phyloP scores from a whole-genome alignment of 768 basidiomycete species.

The Mycena amicta region DNA sequence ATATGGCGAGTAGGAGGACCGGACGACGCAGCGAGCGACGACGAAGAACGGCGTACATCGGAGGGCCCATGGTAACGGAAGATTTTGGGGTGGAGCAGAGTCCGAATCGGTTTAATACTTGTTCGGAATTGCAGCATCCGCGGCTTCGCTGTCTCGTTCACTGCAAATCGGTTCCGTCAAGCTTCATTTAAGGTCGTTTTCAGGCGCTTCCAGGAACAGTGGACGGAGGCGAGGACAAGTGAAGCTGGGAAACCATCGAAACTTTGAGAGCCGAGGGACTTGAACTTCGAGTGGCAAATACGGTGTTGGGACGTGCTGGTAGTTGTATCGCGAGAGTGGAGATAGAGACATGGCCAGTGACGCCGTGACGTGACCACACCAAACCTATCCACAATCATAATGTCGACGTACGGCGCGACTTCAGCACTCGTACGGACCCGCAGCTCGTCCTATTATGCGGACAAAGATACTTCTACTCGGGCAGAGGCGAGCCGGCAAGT shows the following conservation, averaged over 20 bases:
- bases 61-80: conserved; percentile 6
- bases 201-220: no score
- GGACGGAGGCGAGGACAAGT: no score
- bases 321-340: neutral
- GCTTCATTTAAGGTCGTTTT: neutral
- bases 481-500: conserved; percentile 85
- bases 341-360: neutral
- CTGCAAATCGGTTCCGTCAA: neutral
- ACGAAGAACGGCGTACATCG: conserved; percentile 8
- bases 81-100: neutral
- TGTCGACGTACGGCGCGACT: neutral
- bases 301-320: neutral
- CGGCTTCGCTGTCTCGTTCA: neutral
- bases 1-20: conserved; percentile 1
- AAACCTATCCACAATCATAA: neutral
- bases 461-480: conserved; percentile 77
- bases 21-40: conserved; percentile 25
- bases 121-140: neutral
- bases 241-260: no score
- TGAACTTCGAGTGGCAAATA: no score
- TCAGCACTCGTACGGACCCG: neutral
- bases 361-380: neutral
- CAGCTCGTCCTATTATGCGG: conserved; percentile 34
- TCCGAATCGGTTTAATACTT: neutral
- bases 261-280: no score